phyloP scores from a whole-genome alignment of 1,284 basidiomycete species.

The Rugiboletus extremiorientalis region DNA sequence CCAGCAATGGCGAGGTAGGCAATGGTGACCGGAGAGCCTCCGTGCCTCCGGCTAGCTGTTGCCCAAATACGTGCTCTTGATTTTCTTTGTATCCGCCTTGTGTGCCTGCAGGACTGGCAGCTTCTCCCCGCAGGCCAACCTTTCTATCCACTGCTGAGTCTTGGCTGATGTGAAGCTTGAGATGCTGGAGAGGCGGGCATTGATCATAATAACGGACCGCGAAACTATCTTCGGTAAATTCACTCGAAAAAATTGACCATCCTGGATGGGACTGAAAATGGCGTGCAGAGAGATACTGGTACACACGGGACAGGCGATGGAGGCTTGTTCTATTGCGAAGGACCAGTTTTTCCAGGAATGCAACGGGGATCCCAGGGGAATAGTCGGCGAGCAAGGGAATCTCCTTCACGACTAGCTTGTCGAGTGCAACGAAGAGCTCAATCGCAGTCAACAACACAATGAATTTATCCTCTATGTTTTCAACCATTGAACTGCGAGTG shows the following conservation, averaged over 20 bases:
- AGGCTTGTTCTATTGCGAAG: constrained; percentile 34
- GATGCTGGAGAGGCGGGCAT: background rate
- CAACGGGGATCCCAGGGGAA: constrained; percentile 43
- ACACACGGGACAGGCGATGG: constrained; percentile 27
- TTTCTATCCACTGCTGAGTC: no score
- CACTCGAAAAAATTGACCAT: constrained; percentile 21
- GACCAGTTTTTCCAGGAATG: constrained; percentile 41
- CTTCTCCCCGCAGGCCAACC: no score
- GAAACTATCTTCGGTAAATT: constrained; percentile 18
- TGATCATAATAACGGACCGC: constrained; percentile 7
- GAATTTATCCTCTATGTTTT: no score
- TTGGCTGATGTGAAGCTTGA: background rate
- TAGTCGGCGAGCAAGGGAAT: constrained; percentile 43
- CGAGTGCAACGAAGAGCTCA: constrained; percentile 46
- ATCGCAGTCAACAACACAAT: constrained; percentile 43
- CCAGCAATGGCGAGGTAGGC: background rate
- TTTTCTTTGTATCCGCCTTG: no score
- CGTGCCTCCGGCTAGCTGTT: no score
- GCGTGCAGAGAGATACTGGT: constrained; percentile 35
- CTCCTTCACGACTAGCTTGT: constrained; percentile 35
- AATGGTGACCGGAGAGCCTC: background rate
- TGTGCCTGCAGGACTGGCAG: no score
- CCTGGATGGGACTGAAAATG: constrained; percentile 11
- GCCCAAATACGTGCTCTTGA: no score
- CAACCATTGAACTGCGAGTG: no score